A percentile compares a stretch with the other conserved stretches of the same genome.
Evolutionary conservation across 257 asterid species (phyloP).

Genomic region (Catharanthus roseus): DNA sequence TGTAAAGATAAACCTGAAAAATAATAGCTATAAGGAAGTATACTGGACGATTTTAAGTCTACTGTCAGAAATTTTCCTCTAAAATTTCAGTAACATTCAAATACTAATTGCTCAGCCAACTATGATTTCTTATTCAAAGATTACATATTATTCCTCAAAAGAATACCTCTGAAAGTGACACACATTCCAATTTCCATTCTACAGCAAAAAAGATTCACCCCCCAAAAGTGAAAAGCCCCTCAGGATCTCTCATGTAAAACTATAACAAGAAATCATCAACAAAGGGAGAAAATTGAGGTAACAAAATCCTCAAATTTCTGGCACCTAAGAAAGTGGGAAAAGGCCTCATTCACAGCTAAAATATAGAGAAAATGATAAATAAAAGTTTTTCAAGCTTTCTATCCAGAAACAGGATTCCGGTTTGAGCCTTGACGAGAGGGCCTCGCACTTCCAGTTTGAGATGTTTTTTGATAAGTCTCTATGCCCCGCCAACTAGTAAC

Average conservation of each 20-base stretch:
- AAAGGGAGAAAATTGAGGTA: background rate
- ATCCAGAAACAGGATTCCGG: conserved; percentile 14
- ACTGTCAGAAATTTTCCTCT: too few species aligned
- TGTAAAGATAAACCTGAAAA: too few species aligned
- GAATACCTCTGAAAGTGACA: conserved; percentile 1
- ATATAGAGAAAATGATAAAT: too few species aligned
- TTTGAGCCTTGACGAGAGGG: conserved; percentile 19
- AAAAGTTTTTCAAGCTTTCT: background rate
- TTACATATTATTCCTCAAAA: conserved; percentile 8
- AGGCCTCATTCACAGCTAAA: conserved; percentile 4
- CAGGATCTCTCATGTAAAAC: conserved; percentile 1
- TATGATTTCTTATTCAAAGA: background rate
- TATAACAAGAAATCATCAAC: background rate
- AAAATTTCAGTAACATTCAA: too few species aligned
- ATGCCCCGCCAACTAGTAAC: conserved; percentile 18
- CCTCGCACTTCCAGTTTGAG: conserved; percentile 21
- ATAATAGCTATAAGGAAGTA: too few species aligned
- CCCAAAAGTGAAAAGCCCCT: background rate
- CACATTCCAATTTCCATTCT: background rate
- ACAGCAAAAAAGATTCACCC: too few species aligned
- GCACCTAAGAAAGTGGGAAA: background rate
- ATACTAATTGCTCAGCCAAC: too few species aligned
- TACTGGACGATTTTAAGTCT: too few species aligned
- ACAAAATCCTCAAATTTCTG: background rate
- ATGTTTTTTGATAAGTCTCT: conserved; percentile 24